Base-by-base conservation (phyloP, 2,329 filamentous ascomycete species). In the Elsinoe necatrix region DNA sequence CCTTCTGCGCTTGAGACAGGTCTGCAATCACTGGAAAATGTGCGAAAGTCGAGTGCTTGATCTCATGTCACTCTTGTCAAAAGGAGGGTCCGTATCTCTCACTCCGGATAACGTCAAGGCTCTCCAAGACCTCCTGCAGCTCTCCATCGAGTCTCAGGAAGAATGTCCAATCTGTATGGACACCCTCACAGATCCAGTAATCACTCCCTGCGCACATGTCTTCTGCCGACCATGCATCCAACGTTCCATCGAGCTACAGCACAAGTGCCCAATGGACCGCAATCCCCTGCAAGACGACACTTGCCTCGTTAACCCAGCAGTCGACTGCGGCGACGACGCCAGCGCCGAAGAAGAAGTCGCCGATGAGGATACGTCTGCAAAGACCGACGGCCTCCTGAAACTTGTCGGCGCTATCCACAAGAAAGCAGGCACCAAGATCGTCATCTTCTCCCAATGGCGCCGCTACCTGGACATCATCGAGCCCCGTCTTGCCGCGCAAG, bases 1-100 rank as follows among this genome's bases (percentile, higher is more conserved):
- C 14, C 77, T 95, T 3, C 80, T 95, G 4, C 84, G 91, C 11
- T 80, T 95, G 62, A 82, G 91, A 16, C 90, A 95, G 71, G 80
- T 87, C 68, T 95, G 90, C 71, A 90, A 92, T 62, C 90, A 95
- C 68, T 95, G 89, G 88, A 84, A 85, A 7, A 78, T 96, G 9
- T 89, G 87, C 65, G 85, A 84, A 51, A 78, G 86, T 61, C 83
- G 87, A 11, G 78, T 95, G n/a, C 79, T 80, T 8, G 81, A 83
- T n/a, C 77, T 95, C 20, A 76, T 92, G 66, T 75, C 80, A 18
- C 74, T 87, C 1, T 76, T 95, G 1, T 85, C 88, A 42, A 77
- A 80, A 14, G 76, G 86, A 62, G 80, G 82, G 48, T 75, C 85
- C 1, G 84, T 95, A 0, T 77, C 80, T 0, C 75, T 95, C 21